Base-by-base conservation (phyloP, 306 rosid genomes). In the Sechiopsis laciniata region DNA sequence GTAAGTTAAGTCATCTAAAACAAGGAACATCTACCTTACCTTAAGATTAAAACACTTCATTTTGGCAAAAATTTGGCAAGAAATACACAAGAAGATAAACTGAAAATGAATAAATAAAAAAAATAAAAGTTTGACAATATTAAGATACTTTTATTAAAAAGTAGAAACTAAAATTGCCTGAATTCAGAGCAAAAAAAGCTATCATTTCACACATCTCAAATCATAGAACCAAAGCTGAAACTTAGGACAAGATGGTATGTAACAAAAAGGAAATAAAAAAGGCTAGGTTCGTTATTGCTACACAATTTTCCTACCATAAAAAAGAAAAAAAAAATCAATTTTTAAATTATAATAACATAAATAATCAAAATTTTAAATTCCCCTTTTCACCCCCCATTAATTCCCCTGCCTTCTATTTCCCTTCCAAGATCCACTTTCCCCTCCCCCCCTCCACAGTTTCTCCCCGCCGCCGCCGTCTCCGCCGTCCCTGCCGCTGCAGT, bases 391-490 rank as follows among this genome's bases (percentile, higher is more conserved):
- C 66, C 32, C 37, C 24, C 50, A 32, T 62, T 7, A 14, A 13
- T 62, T 32, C 68, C 11, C 17, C 2, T 29, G 68, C 48, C 14
- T 16, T 26, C 46, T 19, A 14, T 32, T 62, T 62, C 40, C 45
- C 69, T 62, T 29, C n/a, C 69, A 62, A 62, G 50, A 63, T 37
- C 70, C 70, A 40, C 51, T 65, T 65, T 65, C 71, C 11, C 21
- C 48, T 42, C 46, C 21, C 37, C 71, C 11, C 21, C 48, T 42
- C 46, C 21, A 29, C 68, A 2, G 46, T 29, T 29, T 9, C 19
- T 10, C 0, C 37, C 8, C 45, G 6, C 46, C 68, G 2, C 67
- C 67, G 46, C 67, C 46, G 42, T 10, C 67, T 3, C 69, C 63
- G 6, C 15, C 32, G 32, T 5, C 62, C 0, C 22, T 42, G 10